phyloP scores from a whole-genome alignment of 208 protist genomes.

The Porcisia hertigi region DNA sequence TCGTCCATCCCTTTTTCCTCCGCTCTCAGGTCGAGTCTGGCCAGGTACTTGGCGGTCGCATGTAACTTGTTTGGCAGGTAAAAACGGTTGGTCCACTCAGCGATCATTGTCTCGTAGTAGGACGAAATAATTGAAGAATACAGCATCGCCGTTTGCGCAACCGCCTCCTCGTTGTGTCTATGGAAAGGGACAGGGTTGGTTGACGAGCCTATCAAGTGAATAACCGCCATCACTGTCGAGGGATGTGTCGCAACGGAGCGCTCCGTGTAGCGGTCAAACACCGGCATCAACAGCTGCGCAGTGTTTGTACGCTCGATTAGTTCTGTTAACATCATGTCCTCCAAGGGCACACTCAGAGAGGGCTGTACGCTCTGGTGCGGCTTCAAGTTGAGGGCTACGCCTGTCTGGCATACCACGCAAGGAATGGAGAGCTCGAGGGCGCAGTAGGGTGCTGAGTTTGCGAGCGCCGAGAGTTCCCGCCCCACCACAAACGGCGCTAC shows the following conservation, averaged over 20 bases:
- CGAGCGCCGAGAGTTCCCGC: conserved; percentile 58
- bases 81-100: conserved; percentile 87
- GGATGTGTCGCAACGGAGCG: conserved; percentile 10
- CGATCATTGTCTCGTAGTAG: conserved; percentile 81
- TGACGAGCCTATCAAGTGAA: conserved; percentile 84
- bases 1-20: conserved; percentile 84
- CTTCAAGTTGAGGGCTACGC: conserved; percentile 81
- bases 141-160: conserved; percentile 66
- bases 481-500: conserved; percentile 89
- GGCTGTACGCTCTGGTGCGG: conserved; percentile 28
- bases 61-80: conserved; percentile 69
- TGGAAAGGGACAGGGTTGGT: conserved; percentile 78
- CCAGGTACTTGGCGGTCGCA: conserved; percentile 62
- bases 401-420: conserved; percentile 69
- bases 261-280: conserved; percentile 65
- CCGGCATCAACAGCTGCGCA: conserved; percentile 80
- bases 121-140: conserved; percentile 82
- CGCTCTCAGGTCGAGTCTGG: conserved; percentile 66
- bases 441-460: conserved; percentile 76
- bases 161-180: conserved; percentile 76
- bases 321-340: conserved; percentile 58
- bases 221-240: conserved; percentile 49
- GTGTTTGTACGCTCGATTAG: conserved; percentile 72
- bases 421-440: conserved; percentile 72
- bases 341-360: background rate